A percentile compares a stretch with the other conserved stretches of the same genome.
Evolutionary conservation across 2,329 filamentous ascomycete genomes (phyloP).

Genomic region (Cercospora sesami): DNA sequence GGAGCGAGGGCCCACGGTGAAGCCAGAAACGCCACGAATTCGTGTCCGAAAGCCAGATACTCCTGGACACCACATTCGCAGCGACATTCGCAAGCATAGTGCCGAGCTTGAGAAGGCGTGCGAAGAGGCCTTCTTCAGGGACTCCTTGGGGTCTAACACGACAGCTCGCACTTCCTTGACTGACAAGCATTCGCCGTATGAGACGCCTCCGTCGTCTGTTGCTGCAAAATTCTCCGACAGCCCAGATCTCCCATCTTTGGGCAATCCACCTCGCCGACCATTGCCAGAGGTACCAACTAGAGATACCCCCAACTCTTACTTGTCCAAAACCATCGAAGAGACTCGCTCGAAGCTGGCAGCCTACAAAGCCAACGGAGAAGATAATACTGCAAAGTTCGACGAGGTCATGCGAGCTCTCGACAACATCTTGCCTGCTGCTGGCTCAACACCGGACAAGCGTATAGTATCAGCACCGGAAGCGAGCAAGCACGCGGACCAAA

Average conservation of each 20-base stretch:
- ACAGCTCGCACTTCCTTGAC: slow-evolving; percentile 45
- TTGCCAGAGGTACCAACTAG: slow-evolving; percentile 46
- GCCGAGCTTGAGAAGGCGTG: slow-evolving; percentile 84
- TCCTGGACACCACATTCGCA: slow-evolving; percentile 60
- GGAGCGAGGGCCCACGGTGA: slow-evolving; percentile 30
- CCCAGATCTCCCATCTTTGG: slow-evolving; percentile 27
- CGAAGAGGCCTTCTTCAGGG: slow-evolving; percentile 85
- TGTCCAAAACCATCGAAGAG: slow-evolving; percentile 58
- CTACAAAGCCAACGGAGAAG: slow-evolving; percentile 48
- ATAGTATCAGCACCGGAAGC: slow-evolving; percentile 49
- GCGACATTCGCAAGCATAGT: slow-evolving; percentile 81
- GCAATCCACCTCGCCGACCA: slow-evolving; percentile 42
- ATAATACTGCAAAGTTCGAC: slow-evolving; percentile 55
- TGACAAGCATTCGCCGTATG: slow-evolving; percentile 30
- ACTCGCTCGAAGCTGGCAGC: slow-evolving; percentile 59
- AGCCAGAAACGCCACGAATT: slow-evolving; percentile 36
- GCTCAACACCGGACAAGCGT: slow-evolving; percentile 40
- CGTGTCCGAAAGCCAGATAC: slow-evolving; percentile 44
- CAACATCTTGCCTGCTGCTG: slow-evolving; percentile 36
- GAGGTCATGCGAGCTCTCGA: slow-evolving; percentile 56
- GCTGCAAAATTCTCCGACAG: slow-evolving; percentile 39
- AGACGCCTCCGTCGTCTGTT: slow-evolving; percentile 44
- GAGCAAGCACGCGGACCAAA: slow-evolving; percentile 33
- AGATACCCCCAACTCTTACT: slow-evolving; percentile 54
- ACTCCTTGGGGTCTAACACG: slow-evolving; percentile 55